Conservation (phyloP, 441 rosid genomes). For the Erysimum pusillum region DNA sequence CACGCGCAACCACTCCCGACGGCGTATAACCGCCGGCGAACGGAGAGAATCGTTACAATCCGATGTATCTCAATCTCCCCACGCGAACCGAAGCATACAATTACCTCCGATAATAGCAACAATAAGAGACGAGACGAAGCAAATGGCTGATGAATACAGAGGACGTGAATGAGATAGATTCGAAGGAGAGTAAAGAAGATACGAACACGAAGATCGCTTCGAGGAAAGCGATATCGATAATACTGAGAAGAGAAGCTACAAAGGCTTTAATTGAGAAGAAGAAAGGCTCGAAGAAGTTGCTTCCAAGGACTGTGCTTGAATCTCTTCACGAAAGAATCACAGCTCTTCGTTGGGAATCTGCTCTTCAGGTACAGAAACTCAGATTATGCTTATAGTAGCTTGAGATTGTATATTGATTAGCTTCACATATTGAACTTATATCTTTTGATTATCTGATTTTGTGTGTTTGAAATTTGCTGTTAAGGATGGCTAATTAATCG, state of each 20-base stretch:
- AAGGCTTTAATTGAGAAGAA: constrained; percentile 82
- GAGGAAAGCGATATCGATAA: constrained; percentile 76
- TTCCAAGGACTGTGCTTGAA: constrained; percentile 85
- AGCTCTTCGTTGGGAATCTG: constrained; percentile 91
- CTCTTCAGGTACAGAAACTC: constrained; percentile 67
- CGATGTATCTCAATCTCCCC: constrained; percentile 33
- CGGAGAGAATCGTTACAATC: background rate
- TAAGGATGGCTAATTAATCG: background rate
- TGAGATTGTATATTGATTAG: background rate
- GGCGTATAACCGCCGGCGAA: constrained; percentile 43
- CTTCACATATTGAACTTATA: background rate
- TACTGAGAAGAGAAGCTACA: constrained; percentile 83
- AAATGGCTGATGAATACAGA: constrained; percentile 46
- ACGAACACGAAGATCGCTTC: constrained; percentile 76
- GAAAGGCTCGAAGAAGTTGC: constrained; percentile 80
- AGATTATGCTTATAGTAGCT: constrained; percentile 14
- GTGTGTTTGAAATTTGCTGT: background rate
- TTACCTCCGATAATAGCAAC: constrained; percentile 13
- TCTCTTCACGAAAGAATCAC: constrained; percentile 87
- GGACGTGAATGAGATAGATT: constrained; percentile 60
- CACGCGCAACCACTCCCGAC: constrained; percentile 47
- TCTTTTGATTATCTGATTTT: background rate
- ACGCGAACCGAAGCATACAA: constrained; percentile 32
- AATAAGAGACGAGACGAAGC: constrained; percentile 41
- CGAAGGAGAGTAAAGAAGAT: constrained; percentile 61